Base-by-base conservation (phyloP, 768 basidiomycete species). In the Collybia nuda region DNA sequence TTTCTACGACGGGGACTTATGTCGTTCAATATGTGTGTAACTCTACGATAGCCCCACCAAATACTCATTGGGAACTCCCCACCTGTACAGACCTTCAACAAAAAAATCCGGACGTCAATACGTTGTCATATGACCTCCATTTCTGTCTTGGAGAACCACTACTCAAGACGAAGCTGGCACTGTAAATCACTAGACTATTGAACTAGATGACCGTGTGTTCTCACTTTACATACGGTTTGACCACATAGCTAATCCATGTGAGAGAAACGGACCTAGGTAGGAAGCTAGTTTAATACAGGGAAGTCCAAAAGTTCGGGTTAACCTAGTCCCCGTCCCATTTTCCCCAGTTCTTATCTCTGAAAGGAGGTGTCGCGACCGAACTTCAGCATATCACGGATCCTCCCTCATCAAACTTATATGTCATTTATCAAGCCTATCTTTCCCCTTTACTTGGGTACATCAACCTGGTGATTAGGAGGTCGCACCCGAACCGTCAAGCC, bases 151-250 rank as follows among this genome's bases (percentile, higher is more conserved):
- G 85, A 11, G 66, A 74, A 48, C 80, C 44, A 84, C 83, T 0
- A 78, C 71, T 18, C 78, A 82, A 56, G 82, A 85, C 52, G 83
- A 86, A 60, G 80, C 76, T 9, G 81, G 78, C 2, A 82, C 81
- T 5, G 83, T 81, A 8, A 82, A 81, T 3, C 85, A 83, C 62
- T 85, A 84, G 71, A 81, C 82, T 5, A 82, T 85, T 9, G 84
- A 85, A 60, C 68, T 84, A 1, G 85, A 86, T 52, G 84, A 85
- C 55, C 74, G 83, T 85, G 45, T 45, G 79, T 70, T 15, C 37
- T 42, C 2, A 37, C 17, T 46, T 21, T 55, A 17, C 22, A 21
- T 22, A 50, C 28, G 36, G 32, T 45, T 7, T 21, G 39, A 18
- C 18, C 9, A 9, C 53, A 78, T 40, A 82, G 80, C n/a, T 63